Conservation (phyloP, 176 grass and related monocot species). For the Oryza punctata region DNA sequence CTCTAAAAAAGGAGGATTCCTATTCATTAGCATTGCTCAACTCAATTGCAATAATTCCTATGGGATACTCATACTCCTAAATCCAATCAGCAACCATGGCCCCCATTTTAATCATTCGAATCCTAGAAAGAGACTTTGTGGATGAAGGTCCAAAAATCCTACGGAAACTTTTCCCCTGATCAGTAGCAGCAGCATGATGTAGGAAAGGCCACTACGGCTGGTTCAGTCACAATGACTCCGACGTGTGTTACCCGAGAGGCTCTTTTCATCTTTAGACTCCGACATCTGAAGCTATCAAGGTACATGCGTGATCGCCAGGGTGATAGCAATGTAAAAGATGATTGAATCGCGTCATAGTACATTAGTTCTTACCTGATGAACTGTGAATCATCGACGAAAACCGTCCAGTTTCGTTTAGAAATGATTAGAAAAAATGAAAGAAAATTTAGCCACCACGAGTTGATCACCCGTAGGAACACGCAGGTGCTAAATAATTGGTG, state of each 20-base stretch:
- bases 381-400: not conserved
- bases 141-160: not conserved
- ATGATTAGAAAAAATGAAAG: not conserved
- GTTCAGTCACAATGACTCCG: not conserved
- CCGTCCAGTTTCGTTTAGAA: not conserved
- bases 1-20: not conserved
- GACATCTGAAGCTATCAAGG: not conserved
- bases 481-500: conserved; percentile 33
- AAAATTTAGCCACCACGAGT: conserved; percentile 24
- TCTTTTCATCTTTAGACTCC: not conserved
- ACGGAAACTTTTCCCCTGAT: not conserved
- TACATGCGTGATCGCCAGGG: not conserved
- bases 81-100: not conserved
- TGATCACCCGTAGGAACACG: conserved; percentile 24
- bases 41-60: not conserved
- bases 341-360: conserved; percentile 1
- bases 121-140: not conserved
- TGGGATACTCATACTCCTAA: not conserved
- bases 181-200: not conserved
- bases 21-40: not conserved
- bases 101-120: not conserved
- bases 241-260: not conserved
- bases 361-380: not conserved
- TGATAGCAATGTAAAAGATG: not conserved
- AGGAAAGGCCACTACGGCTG: not conserved